These are phyloP conservation scores for Agapanthus africanus DNA, from an alignment of 106 monocot species.

Conservation along the genomic window DNA sequence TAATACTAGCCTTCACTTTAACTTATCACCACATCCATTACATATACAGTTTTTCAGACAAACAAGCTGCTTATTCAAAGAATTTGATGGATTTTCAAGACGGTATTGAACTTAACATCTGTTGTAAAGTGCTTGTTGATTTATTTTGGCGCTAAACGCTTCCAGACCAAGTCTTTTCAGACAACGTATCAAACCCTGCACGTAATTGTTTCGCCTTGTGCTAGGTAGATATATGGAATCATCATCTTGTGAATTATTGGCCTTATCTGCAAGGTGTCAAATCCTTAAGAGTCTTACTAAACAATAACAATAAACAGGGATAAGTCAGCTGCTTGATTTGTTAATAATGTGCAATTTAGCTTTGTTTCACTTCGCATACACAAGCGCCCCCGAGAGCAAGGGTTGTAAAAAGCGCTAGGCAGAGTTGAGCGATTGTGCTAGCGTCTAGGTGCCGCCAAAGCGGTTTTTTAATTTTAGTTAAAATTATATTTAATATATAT, in stretches of 20 bases:
- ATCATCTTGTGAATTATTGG: background rate
- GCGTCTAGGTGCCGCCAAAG: too few species aligned
- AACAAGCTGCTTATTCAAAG: too few species aligned
- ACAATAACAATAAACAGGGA: background rate
- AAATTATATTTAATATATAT: too few species aligned
- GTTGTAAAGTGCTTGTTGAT: background rate
- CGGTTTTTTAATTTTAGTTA: too few species aligned
- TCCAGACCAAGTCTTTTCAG: background rate
- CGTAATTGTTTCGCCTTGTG: background rate
- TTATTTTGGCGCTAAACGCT: background rate
- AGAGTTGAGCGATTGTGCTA: too few species aligned
- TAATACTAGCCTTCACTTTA: background rate
- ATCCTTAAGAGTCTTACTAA: background rate
- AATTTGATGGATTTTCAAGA: background rate
- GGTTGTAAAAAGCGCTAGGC: too few species aligned
- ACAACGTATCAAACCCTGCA: background rate
- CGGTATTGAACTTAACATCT: background rate
- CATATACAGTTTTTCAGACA: too few species aligned
- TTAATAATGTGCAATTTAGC: slow-evolving; percentile 2
- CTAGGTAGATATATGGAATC: background rate
- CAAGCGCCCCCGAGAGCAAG: too few species aligned
- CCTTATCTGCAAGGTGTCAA: background rate
- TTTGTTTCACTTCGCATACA: background rate
- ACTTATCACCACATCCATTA: background rate
- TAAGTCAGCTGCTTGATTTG: background rate